Evolutionary conservation across 768 basidiomycete species (phyloP), one percentile per base, ranked within the genome.

Genomic region (Lentinula aciculospora): DNA sequence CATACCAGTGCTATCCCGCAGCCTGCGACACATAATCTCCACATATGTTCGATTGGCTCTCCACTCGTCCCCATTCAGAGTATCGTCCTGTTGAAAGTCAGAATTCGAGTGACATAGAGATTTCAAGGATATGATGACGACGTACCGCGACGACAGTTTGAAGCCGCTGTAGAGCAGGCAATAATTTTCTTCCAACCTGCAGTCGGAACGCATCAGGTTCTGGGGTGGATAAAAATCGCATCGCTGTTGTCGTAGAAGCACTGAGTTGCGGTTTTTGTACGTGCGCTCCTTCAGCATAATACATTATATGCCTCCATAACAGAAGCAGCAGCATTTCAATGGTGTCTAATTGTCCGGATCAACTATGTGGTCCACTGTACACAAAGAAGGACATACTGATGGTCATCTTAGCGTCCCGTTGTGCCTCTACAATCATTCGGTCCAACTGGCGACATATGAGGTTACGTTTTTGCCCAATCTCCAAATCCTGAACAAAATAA

Each of bases 301-400:
- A 84, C 13, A 81, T 76, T 28, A 92, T 65, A 64, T 95, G 94
- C 15, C 91, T 79, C 88, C 89, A 93, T 9, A 92, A 72, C 19
- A 94, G 76, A 17, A 94, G 75, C 8, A 94, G 75, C 4, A 89
- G 68, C 82, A 93, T 88, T 69, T 95, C 94, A 50, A 84, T 71
- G 15, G 86, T 81, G 57, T 80, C 89, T 89, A 61, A 3, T 39
- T 0, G 42, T 19, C 12, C 17, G 19, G 29, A 42, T 59, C 9
- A 56, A 47, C 44, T 48, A 39, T 27, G 29, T 19, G 29, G 21
- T 23, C 28, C 19, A n/a, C 9, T 4, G 37, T 47, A 44, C 25
- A 23, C 13, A 9, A 44, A 31, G 9, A 36, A 36, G 29, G 12
- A 72, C 82, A 53, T 59, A 88, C 88, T 76, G 2, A 92, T 74